These are phyloP conservation scores for Fonsecaea monophora DNA, from an alignment of 2,329 filamentous ascomycete species.

Conservation along the genomic window DNA sequence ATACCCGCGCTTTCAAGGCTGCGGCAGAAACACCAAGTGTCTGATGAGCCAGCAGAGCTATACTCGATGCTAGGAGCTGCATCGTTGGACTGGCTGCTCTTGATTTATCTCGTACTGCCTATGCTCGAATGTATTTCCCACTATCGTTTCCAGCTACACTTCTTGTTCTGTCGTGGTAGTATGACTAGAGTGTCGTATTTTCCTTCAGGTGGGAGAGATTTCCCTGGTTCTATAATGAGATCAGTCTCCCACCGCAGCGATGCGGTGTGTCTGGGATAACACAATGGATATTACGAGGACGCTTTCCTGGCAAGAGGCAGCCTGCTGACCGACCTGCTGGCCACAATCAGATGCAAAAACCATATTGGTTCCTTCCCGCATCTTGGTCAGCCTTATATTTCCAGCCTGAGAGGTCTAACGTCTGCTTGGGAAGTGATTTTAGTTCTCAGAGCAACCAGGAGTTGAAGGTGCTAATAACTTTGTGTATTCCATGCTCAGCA, in stretches of 20 bases:
- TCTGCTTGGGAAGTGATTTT: too few relatives aligned
- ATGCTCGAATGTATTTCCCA: background rate
- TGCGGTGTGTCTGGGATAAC: background rate
- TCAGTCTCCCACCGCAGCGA: background rate
- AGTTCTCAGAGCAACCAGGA: background rate
- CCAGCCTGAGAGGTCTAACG: background rate
- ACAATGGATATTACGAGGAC: background rate
- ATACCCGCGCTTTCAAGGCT: conserved; percentile 10
- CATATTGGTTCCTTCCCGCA: background rate
- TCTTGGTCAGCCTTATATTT: conserved; percentile 1
- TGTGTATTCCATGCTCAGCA: background rate
- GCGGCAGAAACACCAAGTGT: background rate
- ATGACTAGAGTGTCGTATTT: background rate
- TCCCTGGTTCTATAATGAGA: background rate
- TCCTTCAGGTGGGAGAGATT: background rate
- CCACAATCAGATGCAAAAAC: background rate
- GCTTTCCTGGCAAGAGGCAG: background rate
- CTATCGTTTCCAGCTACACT: background rate
- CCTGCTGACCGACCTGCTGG: background rate
- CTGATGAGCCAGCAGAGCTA: conserved; percentile 3
- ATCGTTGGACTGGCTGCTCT: background rate
- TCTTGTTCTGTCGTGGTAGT: background rate
- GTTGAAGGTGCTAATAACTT: background rate
- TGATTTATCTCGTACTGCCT: background rate
- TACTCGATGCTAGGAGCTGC: background rate